phyloP scores from a whole-genome alignment of 495 filamentous ascomycete species.

The Daldinia bambusicola region DNA sequence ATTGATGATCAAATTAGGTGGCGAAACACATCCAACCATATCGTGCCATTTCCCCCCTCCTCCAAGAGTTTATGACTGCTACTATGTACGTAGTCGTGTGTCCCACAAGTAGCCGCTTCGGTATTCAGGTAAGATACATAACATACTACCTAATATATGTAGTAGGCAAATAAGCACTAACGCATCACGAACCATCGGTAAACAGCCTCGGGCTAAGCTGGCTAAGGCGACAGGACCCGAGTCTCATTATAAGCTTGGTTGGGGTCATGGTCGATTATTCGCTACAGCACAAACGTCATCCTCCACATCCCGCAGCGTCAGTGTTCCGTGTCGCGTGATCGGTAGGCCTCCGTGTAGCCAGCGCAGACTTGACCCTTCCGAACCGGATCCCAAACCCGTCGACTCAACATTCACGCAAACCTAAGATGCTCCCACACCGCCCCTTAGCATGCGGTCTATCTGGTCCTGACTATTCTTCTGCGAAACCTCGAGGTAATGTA shows the following conservation, averaged over 20 bases:
- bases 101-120: slow-evolving; percentile 4
- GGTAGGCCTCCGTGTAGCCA: neutral
- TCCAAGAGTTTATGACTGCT: neutral
- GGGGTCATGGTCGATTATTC: neutral
- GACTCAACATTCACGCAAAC: neutral
- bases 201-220: neutral
- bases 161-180: neutral
- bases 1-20: neutral
- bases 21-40: neutral
- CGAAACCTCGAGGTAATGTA: slow-evolving; percentile 94
- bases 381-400: neutral
- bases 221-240: neutral
- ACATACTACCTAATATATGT: no score
- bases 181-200: neutral
- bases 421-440: slow-evolving; percentile 38
- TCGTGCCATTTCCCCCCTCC: neutral
- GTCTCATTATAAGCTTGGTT: neutral
- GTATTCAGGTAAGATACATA: neutral
- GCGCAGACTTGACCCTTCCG: neutral
- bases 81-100: no score
- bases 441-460: slow-evolving; percentile 78
- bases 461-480: slow-evolving; percentile 91
- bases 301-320: neutral
- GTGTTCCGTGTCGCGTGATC: slow-evolving; percentile 1
- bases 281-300: neutral